Conservation (phyloP, 345 rosid species). For the Sisymbrium irio region DNA sequence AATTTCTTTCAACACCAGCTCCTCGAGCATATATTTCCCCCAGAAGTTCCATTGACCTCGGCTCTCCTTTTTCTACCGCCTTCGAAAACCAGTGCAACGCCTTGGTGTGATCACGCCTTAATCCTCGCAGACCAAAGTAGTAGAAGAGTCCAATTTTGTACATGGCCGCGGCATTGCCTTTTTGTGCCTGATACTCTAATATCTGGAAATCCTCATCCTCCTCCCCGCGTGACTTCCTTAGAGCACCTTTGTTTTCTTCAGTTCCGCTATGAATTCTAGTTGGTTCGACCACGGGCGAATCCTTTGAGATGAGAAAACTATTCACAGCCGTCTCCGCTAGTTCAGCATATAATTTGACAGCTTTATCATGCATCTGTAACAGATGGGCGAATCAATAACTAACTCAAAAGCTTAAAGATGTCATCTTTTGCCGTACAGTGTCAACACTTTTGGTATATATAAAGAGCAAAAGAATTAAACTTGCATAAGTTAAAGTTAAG, state of each 20-base stretch:
- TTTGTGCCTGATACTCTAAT: slow-evolving; percentile 93
- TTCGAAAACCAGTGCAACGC: slow-evolving; percentile 86
- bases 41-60: slow-evolving; percentile 91
- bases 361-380: slow-evolving; percentile 80
- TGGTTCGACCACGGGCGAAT: slow-evolving; percentile 83
- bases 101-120: slow-evolving; percentile 83
- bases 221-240: slow-evolving; percentile 92
- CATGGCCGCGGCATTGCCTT: slow-evolving; percentile 90
- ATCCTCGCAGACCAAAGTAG: slow-evolving; percentile 94
- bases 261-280: slow-evolving; percentile 89
- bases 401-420: slow-evolving; percentile 15
- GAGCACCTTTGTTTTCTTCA: slow-evolving; percentile 91
- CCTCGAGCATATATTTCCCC: slow-evolving; percentile 99
- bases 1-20: slow-evolving; percentile 96
- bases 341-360: slow-evolving; percentile 78
- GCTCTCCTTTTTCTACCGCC: slow-evolving; percentile 92
- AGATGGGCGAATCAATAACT: slow-evolving; percentile 10
- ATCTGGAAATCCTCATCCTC: slow-evolving; percentile 98
- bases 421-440: background rate
- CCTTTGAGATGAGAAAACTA: slow-evolving; percentile 88
- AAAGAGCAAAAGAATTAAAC: background rate
- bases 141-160: slow-evolving; percentile 84
- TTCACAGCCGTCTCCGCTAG: slow-evolving; percentile 90
- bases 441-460: too few species aligned
- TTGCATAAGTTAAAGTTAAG: background rate